phyloP scores from a whole-genome alignment of 345 rosid genomes.

The Gossypium turneri region DNA sequence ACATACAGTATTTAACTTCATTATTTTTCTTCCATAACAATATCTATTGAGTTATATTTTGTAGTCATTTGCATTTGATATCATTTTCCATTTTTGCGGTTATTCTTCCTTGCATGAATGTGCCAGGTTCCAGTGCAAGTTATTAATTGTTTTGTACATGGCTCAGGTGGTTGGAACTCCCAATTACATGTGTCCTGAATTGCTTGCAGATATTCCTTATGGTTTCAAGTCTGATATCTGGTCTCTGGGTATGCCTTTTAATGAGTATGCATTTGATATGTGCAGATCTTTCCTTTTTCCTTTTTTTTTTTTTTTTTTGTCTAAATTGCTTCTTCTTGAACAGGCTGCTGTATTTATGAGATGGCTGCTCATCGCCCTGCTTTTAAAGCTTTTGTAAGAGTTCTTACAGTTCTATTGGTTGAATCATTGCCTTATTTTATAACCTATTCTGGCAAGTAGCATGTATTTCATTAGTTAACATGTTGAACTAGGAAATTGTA shows the following conservation, averaged over 20 bases:
- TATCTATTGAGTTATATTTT: neutral
- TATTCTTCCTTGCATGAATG: neutral
- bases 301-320: neutral
- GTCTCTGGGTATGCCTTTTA: constrained; percentile 69
- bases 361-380: constrained; percentile 99
- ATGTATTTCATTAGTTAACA: neutral
- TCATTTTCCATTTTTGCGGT: neutral
- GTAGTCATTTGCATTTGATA: constrained; percentile 12
- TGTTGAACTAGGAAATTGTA: neutral
- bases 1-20: neutral
- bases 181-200: constrained; percentile 98
- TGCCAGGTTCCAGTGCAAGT: constrained; percentile 16
- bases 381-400: constrained; percentile 96
- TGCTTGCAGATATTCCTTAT: constrained; percentile 94
- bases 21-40: too few relatives aligned
- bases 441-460: constrained; percentile 4
- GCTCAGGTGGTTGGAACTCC: constrained; percentile 98
- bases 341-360: constrained; percentile 98
- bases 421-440: constrained; percentile 1
- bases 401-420: constrained; percentile 17
- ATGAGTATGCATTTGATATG: neutral
- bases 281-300: neutral
- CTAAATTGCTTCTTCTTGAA: constrained; percentile 33
- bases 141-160: constrained; percentile 16
- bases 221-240: constrained; percentile 98